Evolutionary conservation across 1,284 basidiomycete genomes (phyloP).

Genomic region (Prillingera fragicola): DNA sequence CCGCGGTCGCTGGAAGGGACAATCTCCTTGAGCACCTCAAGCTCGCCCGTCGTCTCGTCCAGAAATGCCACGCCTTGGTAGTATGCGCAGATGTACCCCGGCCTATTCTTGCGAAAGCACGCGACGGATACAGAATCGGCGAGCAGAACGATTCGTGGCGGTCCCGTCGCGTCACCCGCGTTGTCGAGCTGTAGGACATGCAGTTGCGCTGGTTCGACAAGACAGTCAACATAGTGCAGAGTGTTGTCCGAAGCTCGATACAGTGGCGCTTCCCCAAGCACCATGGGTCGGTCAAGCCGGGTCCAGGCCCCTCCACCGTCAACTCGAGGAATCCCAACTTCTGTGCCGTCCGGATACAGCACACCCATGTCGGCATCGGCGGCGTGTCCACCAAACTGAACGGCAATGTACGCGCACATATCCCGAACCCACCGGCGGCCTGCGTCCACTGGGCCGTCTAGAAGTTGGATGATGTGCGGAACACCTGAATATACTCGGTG

Average conservation of each 20-base stretch:
- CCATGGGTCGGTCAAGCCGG: slow-evolving; percentile 12
- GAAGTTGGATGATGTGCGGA: slow-evolving; percentile 17
- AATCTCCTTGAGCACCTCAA: slow-evolving; percentile 20
- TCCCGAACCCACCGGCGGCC: slow-evolving; percentile 14
- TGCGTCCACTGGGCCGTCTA: slow-evolving; percentile 15
- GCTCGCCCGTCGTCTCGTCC: slow-evolving; percentile 12
- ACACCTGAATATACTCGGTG: slow-evolving; percentile 39
- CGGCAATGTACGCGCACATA: slow-evolving; percentile 15
- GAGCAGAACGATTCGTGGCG: slow-evolving; percentile 10
- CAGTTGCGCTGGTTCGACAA: slow-evolving; percentile 18
- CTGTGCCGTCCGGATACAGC: slow-evolving; percentile 10
- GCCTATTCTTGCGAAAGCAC: slow-evolving; percentile 17
- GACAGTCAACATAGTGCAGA: slow-evolving; percentile 20
- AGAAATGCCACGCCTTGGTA: slow-evolving; percentile 18
- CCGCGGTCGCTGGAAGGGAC: slow-evolving; percentile 15
- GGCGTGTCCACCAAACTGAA: slow-evolving; percentile 12
- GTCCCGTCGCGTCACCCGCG: slow-evolving; percentile 8
- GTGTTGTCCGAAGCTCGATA: slow-evolving; percentile 14
- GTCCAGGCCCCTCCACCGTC: slow-evolving; percentile 15
- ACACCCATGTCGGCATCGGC: slow-evolving; percentile 16
- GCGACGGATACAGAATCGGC: slow-evolving; percentile 19
- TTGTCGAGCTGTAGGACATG: slow-evolving; percentile 16
- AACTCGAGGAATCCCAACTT: slow-evolving; percentile 12
- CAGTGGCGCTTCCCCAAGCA: slow-evolving; percentile 16
- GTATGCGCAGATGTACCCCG: slow-evolving; percentile 19